Evolutionary conservation across 352 stramenopile genomes (phyloP), one percentile per base, ranked within the genome.

Genomic region (Albugo laibachii): DNA sequence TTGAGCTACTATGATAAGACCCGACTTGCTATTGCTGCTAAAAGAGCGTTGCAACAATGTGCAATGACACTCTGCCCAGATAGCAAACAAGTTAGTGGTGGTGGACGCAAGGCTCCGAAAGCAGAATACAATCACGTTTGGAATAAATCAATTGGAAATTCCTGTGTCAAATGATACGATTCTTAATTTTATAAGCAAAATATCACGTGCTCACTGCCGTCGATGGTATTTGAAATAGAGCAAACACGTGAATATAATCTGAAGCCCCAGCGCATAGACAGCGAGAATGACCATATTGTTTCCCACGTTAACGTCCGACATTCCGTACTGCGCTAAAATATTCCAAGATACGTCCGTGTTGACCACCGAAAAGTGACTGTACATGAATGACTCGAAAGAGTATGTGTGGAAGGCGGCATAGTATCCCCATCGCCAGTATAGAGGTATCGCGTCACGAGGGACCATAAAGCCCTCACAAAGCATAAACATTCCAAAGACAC

Each of bases 361-460:
- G 12, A 62, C 45, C 13, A 49, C 36, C 0, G 58, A 66, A 48
- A 86, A 88, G 36, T 93, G 69, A 36, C 88, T 61, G 54, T 74
- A 80, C 74, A 93, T 83, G 63, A 93, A 84, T 11, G 61, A 61
- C 58, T 84, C 56, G 58, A 93, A 89, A 47, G 64, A 68, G 55
- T 91, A 93, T 18, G 78, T 85, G 61, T 91, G 80, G 59, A 93
- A 91, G 4, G 71, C 69, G 36, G 89, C 54, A 60, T 91, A 88
- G 61, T 92, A 84, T 36, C 64, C 63, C 81, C 80, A 93, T 35
- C 65, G 68, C 63, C 80, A 82, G 59, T 81, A 85, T 21, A 50
- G 39, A 1, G 75, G 75, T 47, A 93, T 91, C 36, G 59, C 50
- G 20, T 56, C 41, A 24, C 53, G 63, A 11, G 72, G 65, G 40